A percentile compares a stretch with the other conserved stretches of the same genome.
These are phyloP conservation scores for Gynandropsis gynandra DNA, from an alignment of 345 rosid species.

Conservation along the genomic window DNA sequence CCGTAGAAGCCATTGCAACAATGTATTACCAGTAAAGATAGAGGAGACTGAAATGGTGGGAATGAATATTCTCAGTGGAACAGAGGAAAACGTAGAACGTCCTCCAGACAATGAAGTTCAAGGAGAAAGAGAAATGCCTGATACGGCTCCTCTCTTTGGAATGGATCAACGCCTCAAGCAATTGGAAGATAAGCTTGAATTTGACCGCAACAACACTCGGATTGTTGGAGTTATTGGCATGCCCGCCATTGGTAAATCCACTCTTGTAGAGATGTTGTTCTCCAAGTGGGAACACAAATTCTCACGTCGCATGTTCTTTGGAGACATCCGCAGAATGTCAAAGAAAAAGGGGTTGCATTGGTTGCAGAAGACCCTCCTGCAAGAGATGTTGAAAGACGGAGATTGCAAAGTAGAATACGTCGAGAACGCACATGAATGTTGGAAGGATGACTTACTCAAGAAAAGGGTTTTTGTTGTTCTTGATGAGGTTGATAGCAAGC, in stretches of 20 bases:
- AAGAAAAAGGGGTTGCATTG: background rate
- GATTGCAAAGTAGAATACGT: background rate
- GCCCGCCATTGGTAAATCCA: constrained; percentile 17
- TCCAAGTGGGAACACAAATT: constrained; percentile 7
- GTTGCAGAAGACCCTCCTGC: constrained; percentile 5
- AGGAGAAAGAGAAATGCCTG: background rate
- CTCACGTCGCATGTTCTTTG: constrained; percentile 5
- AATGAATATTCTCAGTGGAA: no score
- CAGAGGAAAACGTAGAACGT: no score
- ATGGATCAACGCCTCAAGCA: constrained; percentile 7
- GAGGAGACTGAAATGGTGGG: no score
- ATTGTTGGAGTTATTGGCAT: constrained; percentile 22
- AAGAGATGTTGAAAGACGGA: constrained; percentile 7
- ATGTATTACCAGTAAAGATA: no score
- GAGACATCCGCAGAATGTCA: constrained; percentile 11
- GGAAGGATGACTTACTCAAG: constrained; percentile 2
- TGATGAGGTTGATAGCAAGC: constrained; percentile 7
- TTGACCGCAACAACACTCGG: constrained; percentile 9
- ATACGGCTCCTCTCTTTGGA: constrained; percentile 2
- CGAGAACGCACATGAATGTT: background rate
- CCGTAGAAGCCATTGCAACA: no score
- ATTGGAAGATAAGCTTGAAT: constrained; percentile 9
- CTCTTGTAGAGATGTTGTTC: constrained; percentile 1
- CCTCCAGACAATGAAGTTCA: no score
- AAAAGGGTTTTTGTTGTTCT: constrained; percentile 4